A percentile compares a stretch with the other conserved stretches of the same genome.
These are phyloP conservation scores for Coemansia erecta DNA, from an alignment of 192 early-diverging fungal species.

Conservation along the genomic window DNA sequence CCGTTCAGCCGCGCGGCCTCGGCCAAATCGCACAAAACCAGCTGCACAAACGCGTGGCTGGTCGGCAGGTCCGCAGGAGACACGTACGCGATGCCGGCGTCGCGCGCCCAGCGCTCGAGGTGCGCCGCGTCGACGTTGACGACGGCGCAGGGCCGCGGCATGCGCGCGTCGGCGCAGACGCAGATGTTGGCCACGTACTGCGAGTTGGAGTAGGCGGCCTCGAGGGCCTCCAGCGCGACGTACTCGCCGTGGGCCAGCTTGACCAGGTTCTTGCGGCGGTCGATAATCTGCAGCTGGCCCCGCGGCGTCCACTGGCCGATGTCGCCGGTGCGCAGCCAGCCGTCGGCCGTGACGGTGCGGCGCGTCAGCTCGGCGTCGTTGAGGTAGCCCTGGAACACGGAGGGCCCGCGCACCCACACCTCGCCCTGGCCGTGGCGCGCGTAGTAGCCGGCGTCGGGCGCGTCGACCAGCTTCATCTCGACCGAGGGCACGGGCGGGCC, in stretches of 20 bases:
- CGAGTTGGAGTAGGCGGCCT: conserved; percentile 81
- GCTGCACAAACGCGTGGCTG: neutral
- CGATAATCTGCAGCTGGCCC: conserved; percentile 81
- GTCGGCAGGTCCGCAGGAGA: neutral
- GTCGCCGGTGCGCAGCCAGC: conserved; percentile 89
- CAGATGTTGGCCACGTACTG: conserved; percentile 74
- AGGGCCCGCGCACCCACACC: conserved; percentile 78
- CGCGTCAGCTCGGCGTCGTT: conserved; percentile 66
- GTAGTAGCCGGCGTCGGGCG: conserved; percentile 63
- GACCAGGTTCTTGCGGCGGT: conserved; percentile 92
- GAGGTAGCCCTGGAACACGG: conserved; percentile 81
- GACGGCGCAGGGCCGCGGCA: conserved; percentile 72
- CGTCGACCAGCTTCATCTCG: conserved; percentile 81
- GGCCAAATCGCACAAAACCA: conserved; percentile 21
- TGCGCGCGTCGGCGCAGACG: conserved; percentile 71
- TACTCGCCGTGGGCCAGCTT: conserved; percentile 90
- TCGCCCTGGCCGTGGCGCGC: conserved; percentile 72
- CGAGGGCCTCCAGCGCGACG: conserved; percentile 93
- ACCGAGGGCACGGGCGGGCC: conserved; percentile 73
- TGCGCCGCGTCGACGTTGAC: conserved; percentile 58
- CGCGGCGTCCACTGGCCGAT: conserved; percentile 80
- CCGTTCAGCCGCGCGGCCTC: conserved; percentile 62
- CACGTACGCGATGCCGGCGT: conserved; percentile 6
- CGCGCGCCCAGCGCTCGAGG: conserved; percentile 8
- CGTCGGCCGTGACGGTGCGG: conserved; percentile 69